Evolutionary conservation across 2,329 filamentous ascomycete species (phyloP), one percentile per base, ranked within the genome.

Genomic region (Hysterium pulicare): DNA sequence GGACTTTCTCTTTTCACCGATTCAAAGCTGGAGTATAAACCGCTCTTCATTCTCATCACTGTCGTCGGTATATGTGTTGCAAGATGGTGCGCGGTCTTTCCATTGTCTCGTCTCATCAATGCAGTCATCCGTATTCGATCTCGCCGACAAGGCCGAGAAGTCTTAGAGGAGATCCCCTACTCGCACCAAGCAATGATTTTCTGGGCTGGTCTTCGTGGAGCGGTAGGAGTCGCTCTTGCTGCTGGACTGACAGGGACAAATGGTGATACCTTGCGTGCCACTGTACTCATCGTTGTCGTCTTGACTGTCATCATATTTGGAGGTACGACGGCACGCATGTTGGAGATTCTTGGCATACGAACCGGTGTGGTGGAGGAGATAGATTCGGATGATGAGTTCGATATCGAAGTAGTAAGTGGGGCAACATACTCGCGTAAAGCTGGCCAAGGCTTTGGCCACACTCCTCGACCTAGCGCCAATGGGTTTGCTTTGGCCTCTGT

Each of bases 171-270:
- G 66, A 73, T 98, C 26, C 93, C 93, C 0, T 94, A 90, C 62
- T 89, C 88, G 55, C 95, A 97, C 68, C 93, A 97, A 68, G 90
- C 87, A n/a, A 97, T 98, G 93, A 81, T 98, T n/a, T 98, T 95
- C 71, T 98, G 93, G 93, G 93, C 93, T 13, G 93, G 93, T 20
- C 77, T 98, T 22, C 87, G 93, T 49, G 93, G 93, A 57, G 93
- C 93, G 35, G 93, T 98, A 55, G 93, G 93, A 44, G 93, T 98
- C 26, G 93, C 93, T 2, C 76, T 98, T 35, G 93, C 93, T 23
- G 91, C 91, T 17, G 86, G 94, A 20, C 77, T 98, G 35, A 84
- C 81, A 0, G 93, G 90, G 34, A 81, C 83, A 40, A 93, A 95
- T 60, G 83, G 83, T 1, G 85, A 84, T 44, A 87, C 89, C 1